Conservation (phyloP, 805 yeast genomes). For the Peterozyma xylosa region DNA sequence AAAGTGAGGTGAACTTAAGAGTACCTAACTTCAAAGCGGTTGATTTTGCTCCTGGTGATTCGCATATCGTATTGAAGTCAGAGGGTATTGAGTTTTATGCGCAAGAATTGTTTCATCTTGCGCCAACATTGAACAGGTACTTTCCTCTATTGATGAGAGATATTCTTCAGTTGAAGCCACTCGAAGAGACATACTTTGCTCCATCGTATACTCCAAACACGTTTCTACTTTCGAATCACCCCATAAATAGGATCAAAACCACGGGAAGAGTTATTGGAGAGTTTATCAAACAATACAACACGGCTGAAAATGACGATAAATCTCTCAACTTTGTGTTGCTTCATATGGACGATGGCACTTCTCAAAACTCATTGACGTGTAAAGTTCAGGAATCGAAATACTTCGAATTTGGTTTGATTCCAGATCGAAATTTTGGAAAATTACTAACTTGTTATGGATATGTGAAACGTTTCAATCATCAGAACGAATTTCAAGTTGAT, state of each 20-base stretch:
- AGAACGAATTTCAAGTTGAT: constrained; percentile 24
- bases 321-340: constrained; percentile 13
- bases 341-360: constrained; percentile 23
- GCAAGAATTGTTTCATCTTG: constrained; percentile 25
- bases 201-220: constrained; percentile 16
- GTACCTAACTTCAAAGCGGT: background rate
- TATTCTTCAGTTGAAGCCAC: constrained; percentile 12
- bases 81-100: constrained; percentile 23
- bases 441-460: constrained; percentile 22
- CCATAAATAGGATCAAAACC: constrained; percentile 25
- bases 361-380: constrained; percentile 16
- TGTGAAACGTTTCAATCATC: constrained; percentile 9
- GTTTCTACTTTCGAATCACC: constrained; percentile 33
- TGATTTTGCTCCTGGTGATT: constrained; percentile 14
- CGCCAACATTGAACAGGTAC: constrained; percentile 19
- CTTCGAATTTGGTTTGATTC: constrained; percentile 13
- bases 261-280: constrained; percentile 29
- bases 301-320: background rate
- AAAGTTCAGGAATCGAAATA: constrained; percentile 17
- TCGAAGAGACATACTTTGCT: constrained; percentile 19
- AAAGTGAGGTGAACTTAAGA: background rate
- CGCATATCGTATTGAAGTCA: constrained; percentile 17
- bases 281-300: constrained; percentile 9
- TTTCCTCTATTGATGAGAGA: constrained; percentile 26
- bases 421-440: constrained; percentile 15